phyloP scores from a whole-genome alignment of 768 basidiomycete genomes.

The Ramaria sp. region DNA sequence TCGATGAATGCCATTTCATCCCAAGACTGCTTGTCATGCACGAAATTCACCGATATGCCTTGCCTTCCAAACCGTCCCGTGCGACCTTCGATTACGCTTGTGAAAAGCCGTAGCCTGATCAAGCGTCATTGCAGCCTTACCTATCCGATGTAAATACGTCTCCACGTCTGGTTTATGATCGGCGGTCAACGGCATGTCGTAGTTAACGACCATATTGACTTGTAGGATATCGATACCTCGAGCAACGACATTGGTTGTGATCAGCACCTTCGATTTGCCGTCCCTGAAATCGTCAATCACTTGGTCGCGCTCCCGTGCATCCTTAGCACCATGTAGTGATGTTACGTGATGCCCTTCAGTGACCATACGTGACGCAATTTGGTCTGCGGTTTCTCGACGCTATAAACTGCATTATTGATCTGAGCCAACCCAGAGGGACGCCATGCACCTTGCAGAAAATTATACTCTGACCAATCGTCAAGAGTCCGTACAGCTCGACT shows the following conservation, averaged over 20 bases:
- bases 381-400: constrained; percentile 88
- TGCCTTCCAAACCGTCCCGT: constrained; percentile 97
- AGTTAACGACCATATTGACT: constrained; percentile 99
- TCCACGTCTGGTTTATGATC: constrained; percentile 81
- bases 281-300: constrained; percentile 94
- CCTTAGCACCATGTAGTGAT: constrained; percentile 91
- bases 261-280: constrained; percentile 92
- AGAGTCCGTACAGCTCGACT: constrained; percentile 75
- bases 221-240: constrained; percentile 97
- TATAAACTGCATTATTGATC: constrained; percentile 20
- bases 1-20: constrained; percentile 86
- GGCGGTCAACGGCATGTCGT: constrained; percentile 83
- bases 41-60: constrained; percentile 96
- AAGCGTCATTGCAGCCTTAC: constrained; percentile 31
- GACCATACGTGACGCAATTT: constrained; percentile 83
- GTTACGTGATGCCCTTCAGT: constrained; percentile 93
- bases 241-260: constrained; percentile 98
- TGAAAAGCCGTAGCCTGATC: background rate
- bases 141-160: constrained; percentile 97
- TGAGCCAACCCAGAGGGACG: background rate
- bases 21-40: constrained; percentile 84
- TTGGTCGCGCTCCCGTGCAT: constrained; percentile 77
- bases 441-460: constrained; percentile 85
- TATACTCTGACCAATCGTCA: constrained; percentile 97
- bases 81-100: constrained; percentile 47